Conservation (phyloP, 2,329 filamentous ascomycete genomes). For the Penicillium sp. region DNA sequence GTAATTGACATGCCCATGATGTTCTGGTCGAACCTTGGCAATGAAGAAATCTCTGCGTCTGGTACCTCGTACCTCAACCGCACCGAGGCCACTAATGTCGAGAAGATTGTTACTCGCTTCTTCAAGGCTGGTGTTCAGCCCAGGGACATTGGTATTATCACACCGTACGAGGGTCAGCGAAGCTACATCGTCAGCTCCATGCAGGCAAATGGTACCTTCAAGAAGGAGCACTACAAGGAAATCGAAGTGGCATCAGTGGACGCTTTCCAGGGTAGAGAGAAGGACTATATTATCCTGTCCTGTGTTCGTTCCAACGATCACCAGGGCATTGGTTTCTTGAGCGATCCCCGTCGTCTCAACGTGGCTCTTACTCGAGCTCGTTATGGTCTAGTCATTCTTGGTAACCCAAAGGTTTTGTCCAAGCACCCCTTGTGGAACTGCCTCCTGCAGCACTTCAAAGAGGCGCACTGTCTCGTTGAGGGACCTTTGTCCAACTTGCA, state of each 20-base stretch:
- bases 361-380: conserved; percentile 96
- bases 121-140: conserved; percentile 98
- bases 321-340: conserved; percentile 98
- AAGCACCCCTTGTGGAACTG: conserved; percentile 99
- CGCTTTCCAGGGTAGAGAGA: conserved; percentile 97
- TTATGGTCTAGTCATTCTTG: conserved; percentile 92
- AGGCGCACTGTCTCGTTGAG: conserved; percentile 92
- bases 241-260: conserved; percentile 98
- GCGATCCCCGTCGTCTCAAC: conserved; percentile 93
- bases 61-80: conserved; percentile 98
- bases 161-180: conserved; percentile 95
- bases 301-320: conserved; percentile 98
- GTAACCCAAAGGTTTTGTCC: conserved; percentile 94
- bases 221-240: conserved; percentile 98
- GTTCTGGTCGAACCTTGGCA: conserved; percentile 99
- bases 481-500: conserved; percentile 95
- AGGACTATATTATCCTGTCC: conserved; percentile 97
- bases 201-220: conserved; percentile 95
- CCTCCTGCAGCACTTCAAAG: conserved; percentile 92
- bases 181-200: conserved; percentile 99
- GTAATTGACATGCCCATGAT: conserved; percentile 95
- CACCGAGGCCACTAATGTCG: conserved; percentile 93
- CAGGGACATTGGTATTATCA: conserved; percentile 92
- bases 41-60: conserved; percentile 96
- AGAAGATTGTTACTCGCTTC: conserved; percentile 97